Evolutionary conservation across 495 filamentous ascomycete species (phyloP), one percentile per base, ranked within the genome.

Genomic region (Collariella sp.): DNA sequence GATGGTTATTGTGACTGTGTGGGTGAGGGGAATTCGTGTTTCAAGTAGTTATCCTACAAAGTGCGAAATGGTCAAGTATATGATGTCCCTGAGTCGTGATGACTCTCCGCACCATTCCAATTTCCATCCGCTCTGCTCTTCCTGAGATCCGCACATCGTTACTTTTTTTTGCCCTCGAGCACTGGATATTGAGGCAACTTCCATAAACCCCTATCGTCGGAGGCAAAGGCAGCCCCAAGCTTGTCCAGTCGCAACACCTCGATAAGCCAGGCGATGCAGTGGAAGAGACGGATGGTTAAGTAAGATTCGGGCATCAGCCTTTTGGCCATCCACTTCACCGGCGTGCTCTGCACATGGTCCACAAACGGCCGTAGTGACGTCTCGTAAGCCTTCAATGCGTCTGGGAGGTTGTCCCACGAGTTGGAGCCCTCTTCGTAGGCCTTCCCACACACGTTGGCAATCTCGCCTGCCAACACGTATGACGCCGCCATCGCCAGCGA

Each of bases 391-490:
- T 46, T 54, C 22, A 60, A 44, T 11, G 58, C 63, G 7, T 23
- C 45, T 1, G 55, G 41, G 19, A 66, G 18, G 24, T 5, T 45
- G 35, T 55, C 45, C 35, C 52, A 34, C 2, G 58, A 46, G 26
- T 42, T 44, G 11, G 16, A 34, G 20, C 35, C 40, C 20, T 52
- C 48, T 38, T 31, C 46, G 33, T 42, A 4, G 5, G 4, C 31
- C 29, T 20, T 19, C 1, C 26, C 35, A 10, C 64, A 67, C 10
- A 62, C 51, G 43, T 58, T 71, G 16, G 61, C 66, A 19, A 83
- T 68, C 62, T 82, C 79, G 1, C 77, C 77, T 5, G 78, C 79
- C 1, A 81, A 65, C 7, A 79, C 42, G 54, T 79, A 81, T 0
- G 76, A 72, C 1, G 78, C 77, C 12, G 71, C 65, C 2, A 83